Percentiles rank a stretch among this genome's conserved stretches.
These are phyloP conservation scores for Euphorbia pulcherrima DNA, from an alignment of 345 rosid species.

Conservation along the genomic window DNA sequence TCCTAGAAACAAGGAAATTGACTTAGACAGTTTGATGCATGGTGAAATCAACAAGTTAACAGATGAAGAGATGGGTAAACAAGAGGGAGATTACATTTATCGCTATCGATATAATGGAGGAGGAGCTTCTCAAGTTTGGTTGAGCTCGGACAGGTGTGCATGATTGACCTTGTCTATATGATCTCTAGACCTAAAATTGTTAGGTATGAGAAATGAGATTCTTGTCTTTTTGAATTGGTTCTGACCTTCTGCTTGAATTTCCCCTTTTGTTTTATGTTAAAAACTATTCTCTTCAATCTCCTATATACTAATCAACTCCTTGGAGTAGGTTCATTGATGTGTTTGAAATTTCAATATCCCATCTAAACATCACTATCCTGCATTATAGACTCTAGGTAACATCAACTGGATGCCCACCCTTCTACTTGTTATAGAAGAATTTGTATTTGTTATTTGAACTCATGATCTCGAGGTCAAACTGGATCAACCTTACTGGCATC, in stretches of 20 bases:
- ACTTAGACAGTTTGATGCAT: conserved; percentile 67
- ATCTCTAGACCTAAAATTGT: neutral
- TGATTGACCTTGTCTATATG: neutral
- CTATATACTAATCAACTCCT: neutral
- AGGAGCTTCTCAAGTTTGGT: conserved; percentile 99
- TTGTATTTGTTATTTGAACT: neutral
- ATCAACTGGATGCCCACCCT: neutral
- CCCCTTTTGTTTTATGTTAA: neutral
- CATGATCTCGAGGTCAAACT: neutral
- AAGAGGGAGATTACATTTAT: conserved; percentile 91
- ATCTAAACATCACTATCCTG: neutral
- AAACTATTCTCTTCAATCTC: neutral
- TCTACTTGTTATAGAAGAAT: neutral
- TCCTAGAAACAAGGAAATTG: conserved; percentile 76
- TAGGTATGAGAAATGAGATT: neutral
- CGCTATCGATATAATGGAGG: conserved; percentile 96
- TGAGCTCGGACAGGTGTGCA: conserved; percentile 78
- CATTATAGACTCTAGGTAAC: neutral
- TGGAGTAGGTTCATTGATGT: neutral
- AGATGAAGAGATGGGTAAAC: conserved; percentile 78
- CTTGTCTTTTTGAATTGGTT: neutral
- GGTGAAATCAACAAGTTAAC: conserved; percentile 50
- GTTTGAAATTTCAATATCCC: neutral
- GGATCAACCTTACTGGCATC: neutral
- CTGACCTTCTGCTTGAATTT: conserved; percentile 6